phyloP scores from a whole-genome alignment of 805 yeast species.

The Limtongia smithiae region DNA sequence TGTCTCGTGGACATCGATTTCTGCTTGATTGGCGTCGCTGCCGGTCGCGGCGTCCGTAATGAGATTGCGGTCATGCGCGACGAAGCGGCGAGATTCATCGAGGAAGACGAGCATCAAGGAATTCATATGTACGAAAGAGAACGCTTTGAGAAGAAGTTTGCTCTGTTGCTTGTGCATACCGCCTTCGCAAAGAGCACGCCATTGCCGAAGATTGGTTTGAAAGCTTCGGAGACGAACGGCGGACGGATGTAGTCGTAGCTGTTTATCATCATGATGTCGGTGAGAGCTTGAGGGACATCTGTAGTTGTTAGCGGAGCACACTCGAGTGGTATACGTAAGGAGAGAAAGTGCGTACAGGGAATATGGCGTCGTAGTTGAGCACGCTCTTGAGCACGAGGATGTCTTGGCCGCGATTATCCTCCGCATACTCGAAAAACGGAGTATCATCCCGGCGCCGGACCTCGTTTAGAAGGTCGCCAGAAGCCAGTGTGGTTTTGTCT shows the following conservation, averaged over 20 bases:
- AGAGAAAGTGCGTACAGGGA: conserved; percentile 1
- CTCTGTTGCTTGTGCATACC: conserved; percentile 22
- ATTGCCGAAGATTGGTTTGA: conserved; percentile 20
- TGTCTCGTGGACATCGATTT: conserved; percentile 5
- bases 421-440: conserved; percentile 5
- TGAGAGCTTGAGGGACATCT: conserved; percentile 9
- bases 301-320: not conserved
- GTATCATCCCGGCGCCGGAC: conserved; percentile 1
- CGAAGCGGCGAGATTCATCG: conserved; percentile 12
- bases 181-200: conserved; percentile 24
- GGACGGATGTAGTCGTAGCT: conserved; percentile 20
- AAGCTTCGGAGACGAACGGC: conserved; percentile 3
- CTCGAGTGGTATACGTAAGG: not conserved
- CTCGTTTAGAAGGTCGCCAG: conserved; percentile 10
- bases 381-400: conserved; percentile 6
- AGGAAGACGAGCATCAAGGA: conserved; percentile 18
- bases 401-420: conserved; percentile 10
- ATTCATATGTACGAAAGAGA: conserved; percentile 11
- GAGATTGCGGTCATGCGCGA: not conserved
- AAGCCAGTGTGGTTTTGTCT: conserved; percentile 6
- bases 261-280: conserved; percentile 17
- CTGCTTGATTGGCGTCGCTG: not conserved
- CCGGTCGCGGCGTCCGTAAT: too few species aligned
- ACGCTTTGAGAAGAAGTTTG: conserved; percentile 22
- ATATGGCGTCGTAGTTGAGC: conserved; percentile 11